Conservation (phyloP, 306 rosid species). For the Sicyos edulis region DNA sequence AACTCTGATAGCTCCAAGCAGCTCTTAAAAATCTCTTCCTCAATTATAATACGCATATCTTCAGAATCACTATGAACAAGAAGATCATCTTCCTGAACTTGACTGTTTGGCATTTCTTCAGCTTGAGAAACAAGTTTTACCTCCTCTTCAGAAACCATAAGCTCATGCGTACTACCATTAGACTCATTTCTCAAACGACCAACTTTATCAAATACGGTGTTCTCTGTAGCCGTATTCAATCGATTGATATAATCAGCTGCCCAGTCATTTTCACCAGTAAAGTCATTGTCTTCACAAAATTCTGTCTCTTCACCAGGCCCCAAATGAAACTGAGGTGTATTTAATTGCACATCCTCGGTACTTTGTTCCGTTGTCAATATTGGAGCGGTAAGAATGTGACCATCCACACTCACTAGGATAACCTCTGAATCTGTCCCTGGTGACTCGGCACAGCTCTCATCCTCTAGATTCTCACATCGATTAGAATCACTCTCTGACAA, state of each 20-base stretch:
- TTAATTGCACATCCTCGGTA: conserved; percentile 58
- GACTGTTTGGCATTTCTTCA: conserved; percentile 29
- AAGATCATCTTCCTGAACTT: conserved; percentile 34
- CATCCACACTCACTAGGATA: conserved; percentile 91
- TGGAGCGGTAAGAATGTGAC: conserved; percentile 79
- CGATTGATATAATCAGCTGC: conserved; percentile 56
- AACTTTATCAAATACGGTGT: conserved; percentile 23
- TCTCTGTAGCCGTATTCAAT: conserved; percentile 38
- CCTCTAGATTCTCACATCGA: conserved; percentile 46
- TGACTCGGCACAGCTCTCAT: conserved; percentile 48
- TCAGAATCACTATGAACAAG: conserved; percentile 32
- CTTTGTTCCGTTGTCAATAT: conserved; percentile 64
- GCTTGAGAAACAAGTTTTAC: conserved; percentile 32
- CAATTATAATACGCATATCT: conserved; percentile 27
- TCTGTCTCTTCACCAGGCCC: conserved; percentile 81
- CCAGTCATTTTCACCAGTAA: conserved; percentile 57
- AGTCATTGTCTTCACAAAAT: conserved; percentile 56
- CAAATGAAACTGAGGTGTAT: conserved; percentile 78
- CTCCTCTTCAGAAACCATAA: conserved; percentile 42
- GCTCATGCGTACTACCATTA: conserved; percentile 21
- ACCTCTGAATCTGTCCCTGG: conserved; percentile 62
- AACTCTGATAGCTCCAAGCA: conserved; percentile 51
- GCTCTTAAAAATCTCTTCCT: conserved; percentile 43
- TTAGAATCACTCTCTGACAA: conserved; percentile 54
- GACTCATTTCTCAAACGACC: conserved; percentile 21